Percentiles rank a stretch among this genome's conserved stretches.
Evolutionary conservation across 2,329 filamentous ascomycete species (phyloP).

Genomic region (Pochonia chlamydosporia): DNA sequence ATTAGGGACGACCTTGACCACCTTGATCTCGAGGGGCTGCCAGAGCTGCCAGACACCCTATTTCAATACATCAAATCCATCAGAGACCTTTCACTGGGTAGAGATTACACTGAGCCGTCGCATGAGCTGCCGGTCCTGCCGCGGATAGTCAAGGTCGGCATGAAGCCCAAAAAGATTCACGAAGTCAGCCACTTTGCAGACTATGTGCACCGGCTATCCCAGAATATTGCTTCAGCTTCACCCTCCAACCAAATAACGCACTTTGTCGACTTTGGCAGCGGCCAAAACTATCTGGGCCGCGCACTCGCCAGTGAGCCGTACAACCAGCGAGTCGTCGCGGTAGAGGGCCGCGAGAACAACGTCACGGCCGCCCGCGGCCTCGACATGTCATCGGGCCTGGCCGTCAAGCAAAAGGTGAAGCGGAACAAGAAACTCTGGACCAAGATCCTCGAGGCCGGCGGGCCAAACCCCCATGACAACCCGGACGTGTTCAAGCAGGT

Average conservation of each 20-base stretch:
- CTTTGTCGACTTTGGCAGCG: conserved; percentile 92
- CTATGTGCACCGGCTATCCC: conserved; percentile 62
- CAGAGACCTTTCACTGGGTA: conserved; percentile 59
- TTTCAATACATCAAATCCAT: conserved; percentile 68
- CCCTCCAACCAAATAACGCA: conserved; percentile 65
- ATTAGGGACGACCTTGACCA: conserved; percentile 66
- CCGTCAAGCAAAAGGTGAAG: conserved; percentile 65
- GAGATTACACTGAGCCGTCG: conserved; percentile 47
- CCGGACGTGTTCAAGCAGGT: conserved; percentile 28
- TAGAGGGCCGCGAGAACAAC: conserved; percentile 82
- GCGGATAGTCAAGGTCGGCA: conserved; percentile 72
- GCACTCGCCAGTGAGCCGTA: conserved; percentile 81
- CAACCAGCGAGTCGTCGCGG: conserved; percentile 80
- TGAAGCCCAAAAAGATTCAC: conserved; percentile 94
- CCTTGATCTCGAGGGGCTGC: conserved; percentile 17
- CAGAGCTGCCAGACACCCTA: conserved; percentile 48
- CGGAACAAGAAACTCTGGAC: conserved; percentile 78
- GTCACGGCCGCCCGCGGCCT: conserved; percentile 79
- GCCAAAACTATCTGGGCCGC: conserved; percentile 91
- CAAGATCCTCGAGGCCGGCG: conserved; percentile 37
- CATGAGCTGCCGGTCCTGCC: conserved; percentile 52
- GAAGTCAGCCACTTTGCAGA: conserved; percentile 88
- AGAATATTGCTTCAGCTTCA: conserved; percentile 45
- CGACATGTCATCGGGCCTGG: conserved; percentile 75
- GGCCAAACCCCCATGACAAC: conserved; percentile 32